Evolutionary conservation across 768 basidiomycete genomes (phyloP), one percentile per base, ranked within the genome.

Genomic region (Leucogyrophana mollusca): DNA sequence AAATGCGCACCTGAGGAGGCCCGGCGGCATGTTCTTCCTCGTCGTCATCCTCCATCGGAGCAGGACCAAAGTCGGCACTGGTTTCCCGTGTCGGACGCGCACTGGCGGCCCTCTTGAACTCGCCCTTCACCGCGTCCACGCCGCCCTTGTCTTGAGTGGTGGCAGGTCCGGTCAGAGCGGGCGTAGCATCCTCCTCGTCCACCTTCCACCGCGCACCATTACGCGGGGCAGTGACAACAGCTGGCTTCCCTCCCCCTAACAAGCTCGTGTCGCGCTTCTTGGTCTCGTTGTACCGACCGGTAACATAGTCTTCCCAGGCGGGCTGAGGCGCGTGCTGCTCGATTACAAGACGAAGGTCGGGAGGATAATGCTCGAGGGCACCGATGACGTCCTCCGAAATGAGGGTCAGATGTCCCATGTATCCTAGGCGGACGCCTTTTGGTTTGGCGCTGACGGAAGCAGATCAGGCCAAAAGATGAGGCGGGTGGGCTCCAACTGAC

Each of bases 391-490:
- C 95, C 65, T 97, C 96, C 0, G 94, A 86, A 56, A 99, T 92
- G 54, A 97, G 82, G 10, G 88, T 90, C 13, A 98, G 77, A 64
- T 99, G 94, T 0, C 95, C 95, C 95, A 98, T 98, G 68, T 91
- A 95, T 3, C 94, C 94, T 34, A 95, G 65, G 22, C 94, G 82
- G 27, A 87, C 77, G 17, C 87, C 82, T 56, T 89, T 87, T 8
- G 85, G 82, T 62, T 85, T 84, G 34, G 78, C 63, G 53, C 87
- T 89, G 57, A 17, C 49, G 42, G 10, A 40, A 25, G 34, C 34
- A 21, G 16, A 47, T 21, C 16, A 34, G 45, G 21, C 39, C 34
- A 47, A 47, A 21, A 20, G 22, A 35, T 35, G 11, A 33, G 46
- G 40, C 40, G 16, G 37, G n/a, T n/a, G n/a, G n/a, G n/a, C n/a